phyloP scores from a whole-genome alignment of 768 basidiomycete species.

The Lyophyllum decastes region DNA sequence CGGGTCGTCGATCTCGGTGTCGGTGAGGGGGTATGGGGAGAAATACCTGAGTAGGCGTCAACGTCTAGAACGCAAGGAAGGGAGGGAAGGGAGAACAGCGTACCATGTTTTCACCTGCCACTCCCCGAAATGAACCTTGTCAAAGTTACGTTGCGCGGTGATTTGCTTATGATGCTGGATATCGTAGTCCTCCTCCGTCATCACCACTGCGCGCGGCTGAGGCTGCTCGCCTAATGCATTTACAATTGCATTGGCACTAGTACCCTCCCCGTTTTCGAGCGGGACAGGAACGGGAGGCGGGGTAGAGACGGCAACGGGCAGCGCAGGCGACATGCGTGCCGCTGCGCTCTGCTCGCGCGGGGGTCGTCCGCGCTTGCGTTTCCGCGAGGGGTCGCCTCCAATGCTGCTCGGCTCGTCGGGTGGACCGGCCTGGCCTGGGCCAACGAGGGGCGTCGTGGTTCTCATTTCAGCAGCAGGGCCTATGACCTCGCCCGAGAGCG shows the following conservation, averaged over 20 bases:
- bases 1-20: constrained; percentile 62
- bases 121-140: constrained; percentile 80
- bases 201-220: constrained; percentile 30
- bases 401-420: neutral
- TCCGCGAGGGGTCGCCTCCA: constrained; percentile 4
- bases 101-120: constrained; percentile 92
- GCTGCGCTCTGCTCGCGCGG: neutral
- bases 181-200: constrained; percentile 74
- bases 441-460: neutral
- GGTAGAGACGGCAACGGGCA: neutral
- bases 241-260: neutral
- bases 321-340: neutral
- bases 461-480: neutral
- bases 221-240: too few relatives aligned
- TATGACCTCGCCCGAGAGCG: neutral
- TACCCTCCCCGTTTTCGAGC: neutral
- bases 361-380: constrained; percentile 1
- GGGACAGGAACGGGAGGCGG: neutral
- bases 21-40: constrained; percentile 85
- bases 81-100: constrained; percentile 21
- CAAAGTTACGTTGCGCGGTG: constrained; percentile 78
- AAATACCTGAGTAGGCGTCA: constrained; percentile 66
- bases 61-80: neutral
- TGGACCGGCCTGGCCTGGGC: constrained; percentile 9
- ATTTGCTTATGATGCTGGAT: constrained; percentile 67